A percentile compares a stretch with the other conserved stretches of the same genome.
phyloP scores from a whole-genome alignment of 768 basidiomycete genomes.

The Artomyces pyxidatus region DNA sequence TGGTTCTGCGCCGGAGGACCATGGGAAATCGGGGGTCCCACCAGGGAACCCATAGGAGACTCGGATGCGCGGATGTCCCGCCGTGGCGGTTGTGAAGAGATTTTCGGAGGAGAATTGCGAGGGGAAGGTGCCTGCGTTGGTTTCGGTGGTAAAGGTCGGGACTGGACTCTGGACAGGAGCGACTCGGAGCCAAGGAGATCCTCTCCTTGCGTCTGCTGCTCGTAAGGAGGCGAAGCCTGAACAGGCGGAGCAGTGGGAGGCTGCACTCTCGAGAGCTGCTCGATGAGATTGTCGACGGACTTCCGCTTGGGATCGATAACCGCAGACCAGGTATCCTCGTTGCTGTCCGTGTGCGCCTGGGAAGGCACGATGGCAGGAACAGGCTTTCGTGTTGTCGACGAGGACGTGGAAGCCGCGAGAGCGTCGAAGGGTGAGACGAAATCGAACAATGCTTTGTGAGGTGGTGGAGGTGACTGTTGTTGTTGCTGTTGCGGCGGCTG shows the following conservation, averaged over 20 bases:
- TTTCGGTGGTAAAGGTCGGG: constrained; percentile 59
- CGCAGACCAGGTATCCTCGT: constrained; percentile 50
- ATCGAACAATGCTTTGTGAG: constrained; percentile 78
- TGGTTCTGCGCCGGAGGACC: constrained; percentile 26
- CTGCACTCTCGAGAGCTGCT: constrained; percentile 53
- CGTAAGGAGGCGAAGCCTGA: constrained; percentile 22
- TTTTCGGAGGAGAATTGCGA: constrained; percentile 59
- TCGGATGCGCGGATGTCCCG: constrained; percentile 43
- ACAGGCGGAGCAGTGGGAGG: constrained; percentile 22
- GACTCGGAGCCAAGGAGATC: constrained; percentile 27
- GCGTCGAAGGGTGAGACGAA: constrained; percentile 83
- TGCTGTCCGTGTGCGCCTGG: constrained; percentile 37
- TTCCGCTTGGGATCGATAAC: constrained; percentile 59
- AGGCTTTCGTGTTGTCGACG: constrained; percentile 60
- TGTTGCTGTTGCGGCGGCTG: constrained; percentile 22
- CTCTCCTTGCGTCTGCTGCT: constrained; percentile 22
- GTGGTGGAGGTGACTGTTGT: constrained; percentile 54
- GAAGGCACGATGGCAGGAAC: constrained; percentile 35
- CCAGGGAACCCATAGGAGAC: constrained; percentile 34
- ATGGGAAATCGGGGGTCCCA: constrained; percentile 23
- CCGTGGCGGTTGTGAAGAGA: constrained; percentile 35
- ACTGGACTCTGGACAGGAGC: constrained; percentile 34
- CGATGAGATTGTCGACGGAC: constrained; percentile 76
- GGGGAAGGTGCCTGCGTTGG: constrained; percentile 45
- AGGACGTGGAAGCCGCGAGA: constrained; percentile 39